Conservation (phyloP, 345 rosid genomes). For the Dimocarpus longan region DNA sequence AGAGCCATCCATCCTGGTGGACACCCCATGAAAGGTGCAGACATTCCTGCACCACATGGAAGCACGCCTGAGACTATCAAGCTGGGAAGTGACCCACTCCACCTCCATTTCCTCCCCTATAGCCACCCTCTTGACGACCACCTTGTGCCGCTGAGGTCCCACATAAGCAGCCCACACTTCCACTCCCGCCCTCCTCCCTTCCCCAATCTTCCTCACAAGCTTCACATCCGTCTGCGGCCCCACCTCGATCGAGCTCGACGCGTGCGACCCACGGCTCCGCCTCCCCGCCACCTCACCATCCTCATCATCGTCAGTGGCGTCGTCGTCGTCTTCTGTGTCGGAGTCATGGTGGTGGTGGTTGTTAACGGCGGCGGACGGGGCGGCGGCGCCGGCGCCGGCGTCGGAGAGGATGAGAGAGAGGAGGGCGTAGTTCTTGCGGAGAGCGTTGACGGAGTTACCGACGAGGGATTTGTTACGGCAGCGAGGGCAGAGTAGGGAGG, state of each 20-base stretch:
- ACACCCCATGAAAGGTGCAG: slow-evolving; percentile 85
- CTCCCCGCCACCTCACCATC: slow-evolving; percentile 42
- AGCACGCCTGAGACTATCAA: slow-evolving; percentile 66
- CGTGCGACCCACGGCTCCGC: slow-evolving; percentile 49
- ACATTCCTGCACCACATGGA: slow-evolving; percentile 98
- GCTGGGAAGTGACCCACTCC: slow-evolving; percentile 82
- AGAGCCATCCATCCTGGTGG: slow-evolving; percentile 65
- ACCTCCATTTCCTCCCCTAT: slow-evolving; percentile 71
- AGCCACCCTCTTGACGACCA: slow-evolving; percentile 74
- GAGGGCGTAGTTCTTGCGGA: slow-evolving; percentile 84
- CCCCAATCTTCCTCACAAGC: slow-evolving; percentile 64
- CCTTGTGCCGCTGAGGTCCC: slow-evolving; percentile 47
- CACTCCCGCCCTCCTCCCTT: slow-evolving; percentile 62
- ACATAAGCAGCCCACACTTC: slow-evolving; percentile 79
- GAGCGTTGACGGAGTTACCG: slow-evolving; percentile 88
- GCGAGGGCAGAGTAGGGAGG: slow-evolving; percentile 78
- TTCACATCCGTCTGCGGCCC: slow-evolving; percentile 71
- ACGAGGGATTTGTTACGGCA: slow-evolving; percentile 90
- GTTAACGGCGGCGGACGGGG: neutral
- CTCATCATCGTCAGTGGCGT: slow-evolving; percentile 73
- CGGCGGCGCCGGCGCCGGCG: slow-evolving; percentile 32
- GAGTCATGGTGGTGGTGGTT: slow-evolving; percentile 21
- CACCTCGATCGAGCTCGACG: slow-evolving; percentile 81
- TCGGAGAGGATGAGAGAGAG: slow-evolving; percentile 69
- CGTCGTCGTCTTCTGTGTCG: slow-evolving; percentile 44